Percentiles rank a stretch among this genome's conserved stretches.
These are phyloP conservation scores for Volvariella surrecta DNA, from an alignment of 1,284 basidiomycete genomes.

Conservation along the genomic window DNA sequence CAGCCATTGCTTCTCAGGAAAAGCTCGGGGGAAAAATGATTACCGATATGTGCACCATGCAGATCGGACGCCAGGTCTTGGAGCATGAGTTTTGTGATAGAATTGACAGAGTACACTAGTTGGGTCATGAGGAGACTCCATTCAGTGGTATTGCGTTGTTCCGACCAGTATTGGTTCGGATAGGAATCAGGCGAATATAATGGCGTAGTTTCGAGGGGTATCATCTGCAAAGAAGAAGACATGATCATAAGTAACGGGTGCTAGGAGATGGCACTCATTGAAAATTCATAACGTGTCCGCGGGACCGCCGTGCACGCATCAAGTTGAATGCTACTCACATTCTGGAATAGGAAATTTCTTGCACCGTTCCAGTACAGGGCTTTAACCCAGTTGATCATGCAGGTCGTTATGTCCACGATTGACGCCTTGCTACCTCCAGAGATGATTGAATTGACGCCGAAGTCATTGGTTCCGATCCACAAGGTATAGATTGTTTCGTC, in stretches of 20 bases:
- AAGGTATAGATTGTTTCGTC: constrained; percentile 32
- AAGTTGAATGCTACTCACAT: constrained; percentile 20
- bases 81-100: constrained; percentile 32
- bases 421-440: constrained; percentile 25
- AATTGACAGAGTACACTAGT: constrained; percentile 32
- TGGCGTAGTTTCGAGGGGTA: constrained; percentile 35
- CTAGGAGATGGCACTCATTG: too few relatives aligned
- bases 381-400: constrained; percentile 37
- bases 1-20: background rate
- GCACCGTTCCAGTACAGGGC: constrained; percentile 30
- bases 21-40: constrained; percentile 6
- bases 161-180: constrained; percentile 32
- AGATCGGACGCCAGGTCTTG: constrained; percentile 26
- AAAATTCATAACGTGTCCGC: too few relatives aligned
- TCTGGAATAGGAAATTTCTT: constrained; percentile 38
- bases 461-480: constrained; percentile 40
- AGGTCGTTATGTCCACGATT: constrained; percentile 30
- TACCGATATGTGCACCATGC: constrained; percentile 23
- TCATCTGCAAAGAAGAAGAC: constrained; percentile 27
- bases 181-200: constrained; percentile 35
- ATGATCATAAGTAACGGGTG: too few relatives aligned
- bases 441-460: constrained; percentile 30
- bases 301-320: too few relatives aligned
- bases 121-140: constrained; percentile 42
- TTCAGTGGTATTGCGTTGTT: constrained; percentile 36